Percentiles rank a stretch among this genome's conserved stretches.
phyloP scores from a whole-genome alignment of 2,329 filamentous ascomycete species.

The Fusarium pseudoanthophilum region DNA sequence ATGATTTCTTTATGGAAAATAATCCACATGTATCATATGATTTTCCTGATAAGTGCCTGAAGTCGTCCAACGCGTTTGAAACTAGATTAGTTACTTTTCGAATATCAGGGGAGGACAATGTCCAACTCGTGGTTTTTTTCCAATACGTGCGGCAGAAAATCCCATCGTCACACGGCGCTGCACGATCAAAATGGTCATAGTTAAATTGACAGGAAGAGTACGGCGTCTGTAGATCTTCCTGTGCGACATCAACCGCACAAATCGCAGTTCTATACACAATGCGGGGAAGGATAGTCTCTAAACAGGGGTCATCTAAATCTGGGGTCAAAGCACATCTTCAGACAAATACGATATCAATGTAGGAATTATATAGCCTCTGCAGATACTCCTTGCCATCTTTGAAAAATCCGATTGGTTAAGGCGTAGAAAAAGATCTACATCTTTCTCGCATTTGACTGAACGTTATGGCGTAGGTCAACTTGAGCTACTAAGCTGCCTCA shows the following conservation, averaged over 20 bases:
- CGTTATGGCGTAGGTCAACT: accelerated
- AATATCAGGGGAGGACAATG: too few relatives aligned
- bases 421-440: neutral
- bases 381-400: too few relatives aligned
- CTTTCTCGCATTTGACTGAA: accelerated
- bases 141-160: neutral
- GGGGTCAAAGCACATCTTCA: neutral
- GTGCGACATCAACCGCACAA: neutral
- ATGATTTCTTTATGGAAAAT: too few relatives aligned
- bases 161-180: neutral
- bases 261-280: neutral
- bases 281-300: neutral
- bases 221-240: neutral
- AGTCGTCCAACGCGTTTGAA: too few relatives aligned
- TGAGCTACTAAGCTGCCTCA: neutral
- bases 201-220: neutral
- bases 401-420: neutral
- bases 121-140: accelerated
- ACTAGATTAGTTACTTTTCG: too few relatives aligned
- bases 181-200: neutral
- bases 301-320: too few relatives aligned
- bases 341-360: neutral
- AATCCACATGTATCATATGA: too few relatives aligned
- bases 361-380: too few relatives aligned
- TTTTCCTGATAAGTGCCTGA: too few relatives aligned